Evolutionary conservation across 768 basidiomycete species (phyloP).

Genomic region (Auricularia heimuer): DNA sequence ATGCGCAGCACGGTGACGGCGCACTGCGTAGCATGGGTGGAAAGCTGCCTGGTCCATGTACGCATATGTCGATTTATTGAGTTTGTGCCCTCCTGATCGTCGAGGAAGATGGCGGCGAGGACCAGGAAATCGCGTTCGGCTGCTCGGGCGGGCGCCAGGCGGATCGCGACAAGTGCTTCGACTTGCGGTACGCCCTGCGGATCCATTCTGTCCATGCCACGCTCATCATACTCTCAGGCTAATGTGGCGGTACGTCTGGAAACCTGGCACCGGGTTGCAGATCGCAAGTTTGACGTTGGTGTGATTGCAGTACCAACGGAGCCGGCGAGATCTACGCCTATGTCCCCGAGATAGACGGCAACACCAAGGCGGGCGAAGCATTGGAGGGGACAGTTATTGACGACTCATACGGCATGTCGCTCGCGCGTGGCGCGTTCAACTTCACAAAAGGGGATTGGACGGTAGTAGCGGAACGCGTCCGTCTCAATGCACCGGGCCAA

Average conservation of each 20-base stretch:
- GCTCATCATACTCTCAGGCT: slow-evolving; percentile 17
- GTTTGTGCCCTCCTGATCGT: background rate
- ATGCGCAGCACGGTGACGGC: background rate
- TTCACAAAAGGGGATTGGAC: slow-evolving; percentile 60
- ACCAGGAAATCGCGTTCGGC: slow-evolving; percentile 32
- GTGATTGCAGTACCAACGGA: slow-evolving; percentile 39
- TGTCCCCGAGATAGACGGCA: slow-evolving; percentile 33
- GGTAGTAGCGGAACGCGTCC: slow-evolving; percentile 58
- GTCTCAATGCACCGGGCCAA: slow-evolving; percentile 60
- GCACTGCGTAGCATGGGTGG: slow-evolving; percentile 36
- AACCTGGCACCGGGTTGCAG: background rate
- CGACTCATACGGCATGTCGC: slow-evolving; percentile 50
- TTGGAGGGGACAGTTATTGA: slow-evolving; percentile 37
- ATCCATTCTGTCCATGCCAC: background rate
- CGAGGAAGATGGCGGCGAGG: slow-evolving; percentile 36
- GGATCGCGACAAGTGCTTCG: slow-evolving; percentile 48
- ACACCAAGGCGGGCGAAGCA: background rate
- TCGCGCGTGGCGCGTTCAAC: slow-evolving; percentile 59
- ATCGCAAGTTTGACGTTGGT: background rate
- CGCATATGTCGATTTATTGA: slow-evolving; percentile 14
- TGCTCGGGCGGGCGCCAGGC: slow-evolving; percentile 60
- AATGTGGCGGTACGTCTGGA: slow-evolving; percentile 52
- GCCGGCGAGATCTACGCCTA: slow-evolving; percentile 63
- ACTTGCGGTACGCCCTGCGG: slow-evolving; percentile 29
- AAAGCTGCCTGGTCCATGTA: slow-evolving; percentile 67